Evolutionary conservation across 768 basidiomycete species (phyloP).

Genomic region (Suillus luteus): DNA sequence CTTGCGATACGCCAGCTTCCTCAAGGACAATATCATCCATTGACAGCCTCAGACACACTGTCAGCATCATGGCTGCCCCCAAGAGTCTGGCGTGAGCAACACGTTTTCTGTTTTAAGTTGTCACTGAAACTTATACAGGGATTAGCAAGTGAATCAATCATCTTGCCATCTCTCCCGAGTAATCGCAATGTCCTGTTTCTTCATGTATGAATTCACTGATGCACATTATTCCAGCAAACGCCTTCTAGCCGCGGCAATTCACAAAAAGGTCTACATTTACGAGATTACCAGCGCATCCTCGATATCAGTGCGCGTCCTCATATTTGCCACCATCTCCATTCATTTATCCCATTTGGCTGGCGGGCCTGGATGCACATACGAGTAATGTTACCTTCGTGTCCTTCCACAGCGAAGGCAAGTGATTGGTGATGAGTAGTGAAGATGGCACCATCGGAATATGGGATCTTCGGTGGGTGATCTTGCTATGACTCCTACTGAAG

Average conservation of each 20-base stretch:
- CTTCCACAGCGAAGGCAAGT: conserved; percentile 96
- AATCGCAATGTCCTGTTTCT: conserved; percentile 30
- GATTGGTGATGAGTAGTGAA: conserved; percentile 97
- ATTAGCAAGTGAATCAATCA: conserved; percentile 97
- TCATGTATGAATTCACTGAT: no score
- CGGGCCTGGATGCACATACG: conserved; percentile 90
- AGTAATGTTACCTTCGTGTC: conserved; percentile 94
- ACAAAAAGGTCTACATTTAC: conserved; percentile 92
- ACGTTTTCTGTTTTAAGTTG: conserved; percentile 21
- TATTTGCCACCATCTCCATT: conserved; percentile 21
- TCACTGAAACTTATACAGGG: conserved; percentile 17
- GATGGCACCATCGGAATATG: conserved; percentile 98
- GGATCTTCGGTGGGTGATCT: conserved; percentile 81
- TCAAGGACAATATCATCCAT: no score
- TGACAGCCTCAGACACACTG: no score
- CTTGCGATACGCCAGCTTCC: no score
- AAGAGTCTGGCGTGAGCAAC: conserved; percentile 74
- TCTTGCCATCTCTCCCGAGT: conserved; percentile 97
- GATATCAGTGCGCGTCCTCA: conserved; percentile 43
- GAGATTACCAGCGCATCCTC: conserved; percentile 76
- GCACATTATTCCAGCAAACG: conserved; percentile 63
- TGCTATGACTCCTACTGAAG: conserved; percentile 14
- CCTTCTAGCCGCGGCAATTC: conserved; percentile 91
- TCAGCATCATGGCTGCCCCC: no score
- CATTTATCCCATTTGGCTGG: conserved; percentile 52